Evolutionary conservation across 495 filamentous ascomycete species (phyloP), one percentile per base, ranked within the genome.

Genomic region (Pyronema domesticum): DNA sequence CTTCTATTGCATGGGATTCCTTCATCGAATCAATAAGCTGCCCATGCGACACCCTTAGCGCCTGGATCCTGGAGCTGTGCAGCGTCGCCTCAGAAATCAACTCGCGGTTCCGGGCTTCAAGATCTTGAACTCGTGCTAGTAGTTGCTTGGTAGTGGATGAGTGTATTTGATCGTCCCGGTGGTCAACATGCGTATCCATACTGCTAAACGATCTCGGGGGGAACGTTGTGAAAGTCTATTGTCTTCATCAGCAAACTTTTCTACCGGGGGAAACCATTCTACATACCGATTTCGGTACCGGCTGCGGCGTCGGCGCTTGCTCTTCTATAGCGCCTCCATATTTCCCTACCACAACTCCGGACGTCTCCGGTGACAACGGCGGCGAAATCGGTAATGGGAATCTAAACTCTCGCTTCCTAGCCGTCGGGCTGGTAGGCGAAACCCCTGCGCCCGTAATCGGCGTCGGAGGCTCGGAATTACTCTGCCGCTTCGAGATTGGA

Each of bases 321-420:
- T 19, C 47, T 50, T 11, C 36, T 36, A 36, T 3, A n/a, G 45
- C n/a, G 39, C 39, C 45, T 19, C 47, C 36, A 34, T 50, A 50
- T 10, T 34, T 34, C 3, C 13, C 7, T 36, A 36, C 19, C 18
- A 6, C 39, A 17, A 50, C 13, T 17, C 5, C 33, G n/a, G 42
- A 39, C 13, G 47, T 60, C 49, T 64, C 62, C 4, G 58, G 62
- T 1, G 61, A 64, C 34, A 65, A 45, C 6, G 62, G 62, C 9
- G 62, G 62, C 9, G 57, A 61, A 47, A 49, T 52, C 6, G 52
- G 60, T 45, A n/a, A 9, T 11, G 47, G 47, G 6, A 50, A 50
- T 13, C 47, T 13, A 19, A 50, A 50, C 23, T 13, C 19, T 34
- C 47, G 47, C 17, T 50, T 50, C 11, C 47, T 50, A 11, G 47